Evolutionary conservation across 2,329 filamentous ascomycete species (phyloP).

Genomic region (Hortaea sp.): DNA sequence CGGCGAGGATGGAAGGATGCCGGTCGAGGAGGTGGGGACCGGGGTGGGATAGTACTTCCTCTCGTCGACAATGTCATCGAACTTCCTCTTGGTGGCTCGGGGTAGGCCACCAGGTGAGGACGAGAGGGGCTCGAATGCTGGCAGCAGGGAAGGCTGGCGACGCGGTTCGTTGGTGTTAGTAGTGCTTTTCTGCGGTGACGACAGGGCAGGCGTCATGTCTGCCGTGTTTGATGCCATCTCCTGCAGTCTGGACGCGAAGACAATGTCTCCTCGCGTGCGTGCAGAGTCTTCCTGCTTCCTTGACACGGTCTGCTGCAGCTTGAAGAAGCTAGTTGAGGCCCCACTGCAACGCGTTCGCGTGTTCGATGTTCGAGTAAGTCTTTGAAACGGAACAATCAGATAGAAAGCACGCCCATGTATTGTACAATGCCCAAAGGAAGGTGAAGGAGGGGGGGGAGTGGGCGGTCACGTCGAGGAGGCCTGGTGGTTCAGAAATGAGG

Average conservation of each 20-base stretch:
- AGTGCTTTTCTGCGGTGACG: constrained; percentile 9
- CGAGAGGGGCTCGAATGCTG: constrained; percentile 70
- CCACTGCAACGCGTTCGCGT: background rate
- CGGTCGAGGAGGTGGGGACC: constrained; percentile 85
- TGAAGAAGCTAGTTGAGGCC: background rate
- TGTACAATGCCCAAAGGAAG: background rate
- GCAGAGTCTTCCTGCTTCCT: constrained; percentile 2
- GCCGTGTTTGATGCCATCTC: background rate
- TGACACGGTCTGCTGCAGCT: background rate
- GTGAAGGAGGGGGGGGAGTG: background rate
- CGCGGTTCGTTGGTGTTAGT: constrained; percentile 13
- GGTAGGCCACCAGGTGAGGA: constrained; percentile 63
- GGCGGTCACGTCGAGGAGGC: background rate
- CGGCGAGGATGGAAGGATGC: constrained; percentile 70
- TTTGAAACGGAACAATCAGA: background rate
- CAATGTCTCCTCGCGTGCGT: constrained; percentile 4
- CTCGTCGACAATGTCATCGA: constrained; percentile 37
- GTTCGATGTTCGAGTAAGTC: too few species aligned
- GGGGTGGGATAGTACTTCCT: constrained; percentile 77
- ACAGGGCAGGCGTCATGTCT: constrained; percentile 8
- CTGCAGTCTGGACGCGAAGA: constrained; percentile 9
- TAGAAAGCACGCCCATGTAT: background rate
- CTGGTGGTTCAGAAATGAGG: background rate
- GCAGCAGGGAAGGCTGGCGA: constrained; percentile 53
- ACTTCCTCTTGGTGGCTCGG: constrained; percentile 58